Base-by-base conservation (phyloP, 129 eudicot genomes). In the Ambrosia trifida region DNA sequence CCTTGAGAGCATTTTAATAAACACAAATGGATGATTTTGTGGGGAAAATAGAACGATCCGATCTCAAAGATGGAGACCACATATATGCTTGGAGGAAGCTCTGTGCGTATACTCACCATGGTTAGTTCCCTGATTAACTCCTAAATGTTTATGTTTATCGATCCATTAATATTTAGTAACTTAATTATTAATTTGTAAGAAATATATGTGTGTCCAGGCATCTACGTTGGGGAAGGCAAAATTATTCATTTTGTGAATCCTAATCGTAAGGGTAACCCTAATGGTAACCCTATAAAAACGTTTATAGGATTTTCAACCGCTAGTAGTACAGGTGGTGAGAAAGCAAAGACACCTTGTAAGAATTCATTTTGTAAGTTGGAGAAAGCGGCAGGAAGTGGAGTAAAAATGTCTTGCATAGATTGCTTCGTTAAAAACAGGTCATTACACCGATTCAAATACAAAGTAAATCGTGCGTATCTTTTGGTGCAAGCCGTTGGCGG, bases 241-340 rank as follows among this genome's bases (percentile, higher is more conserved):
- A 47, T 59, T 11, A 59, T 72, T 30, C 58, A 60, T 60, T 72
- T 59, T 72, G 76, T 72, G 54, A 58, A 45, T 57, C 49, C 68
- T 36, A 46, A n/a, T n/a, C n/a, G n/a, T n/a, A 46, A 46, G 52
- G 52, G 52, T n/a, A n/a, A n/a, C n/a, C n/a, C n/a, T n/a, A 11
- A 46, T 46, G 5, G 5, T 36, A 36, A 36, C 51, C 4, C 1
- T 2, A 1, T 46, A 46, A 3, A 11, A 46, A 12, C 0, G 0
- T 2, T 46, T 46, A 46, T 11, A 46, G n/a, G 14, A 46, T 46
- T 14, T 3, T 46, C 52, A 46, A 9, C 14, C 52, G 11, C 43
- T 35, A 35, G 40, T 7, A 4, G 43, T 4, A 4, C 43, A 3
- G 40, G 51, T 13, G 51, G 14, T 13, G 51, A n/a, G 3, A 11